These are phyloP conservation scores for Rhizopogon vinicolor DNA, from an alignment of 768 basidiomycete genomes.

Conservation along the genomic window DNA sequence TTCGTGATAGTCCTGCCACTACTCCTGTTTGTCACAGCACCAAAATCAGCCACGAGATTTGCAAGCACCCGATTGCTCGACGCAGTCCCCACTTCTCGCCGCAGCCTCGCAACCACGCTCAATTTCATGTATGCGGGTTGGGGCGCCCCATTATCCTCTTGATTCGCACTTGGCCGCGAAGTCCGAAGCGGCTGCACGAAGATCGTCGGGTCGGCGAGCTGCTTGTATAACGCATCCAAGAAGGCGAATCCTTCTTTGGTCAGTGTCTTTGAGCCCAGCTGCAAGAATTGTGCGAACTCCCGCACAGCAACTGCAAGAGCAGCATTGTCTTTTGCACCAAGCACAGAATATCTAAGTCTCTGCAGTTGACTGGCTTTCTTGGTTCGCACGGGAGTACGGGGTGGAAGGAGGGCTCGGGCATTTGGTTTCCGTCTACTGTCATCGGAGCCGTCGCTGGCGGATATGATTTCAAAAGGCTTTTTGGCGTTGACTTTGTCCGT, in stretches of 20 bases:
- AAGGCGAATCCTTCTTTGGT: conserved; percentile 71
- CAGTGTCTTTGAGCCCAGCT: conserved; percentile 55
- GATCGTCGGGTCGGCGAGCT: conserved; percentile 64
- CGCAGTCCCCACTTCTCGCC: conserved; percentile 48
- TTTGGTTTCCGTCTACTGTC: conserved; percentile 23
- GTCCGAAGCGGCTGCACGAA: conserved; percentile 49
- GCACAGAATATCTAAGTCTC: conserved; percentile 39
- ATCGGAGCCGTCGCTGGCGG: conserved; percentile 34
- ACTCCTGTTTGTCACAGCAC: conserved; percentile 61
- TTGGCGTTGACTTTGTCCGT: conserved; percentile 25
- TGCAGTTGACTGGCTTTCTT: conserved; percentile 45
- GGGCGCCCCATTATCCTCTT: conserved; percentile 32
- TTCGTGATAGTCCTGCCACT: conserved; percentile 72
- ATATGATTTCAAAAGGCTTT: conserved; percentile 32
- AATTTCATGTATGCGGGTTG: conserved; percentile 53
- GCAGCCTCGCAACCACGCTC: conserved; percentile 54
- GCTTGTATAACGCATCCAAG: conserved; percentile 65
- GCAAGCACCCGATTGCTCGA: conserved; percentile 54
- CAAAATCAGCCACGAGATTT: conserved; percentile 65
- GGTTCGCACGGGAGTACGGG: conserved; percentile 27
- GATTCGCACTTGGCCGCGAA: conserved; percentile 34
- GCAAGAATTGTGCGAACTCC: conserved; percentile 59
- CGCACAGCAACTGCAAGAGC: conserved; percentile 48
- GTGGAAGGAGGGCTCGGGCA: conserved; percentile 13
- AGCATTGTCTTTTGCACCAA: conserved; percentile 48